Evolutionary conservation across 2,329 filamentous ascomycete species (phyloP).

Genomic region (Fusarium sp.): DNA sequence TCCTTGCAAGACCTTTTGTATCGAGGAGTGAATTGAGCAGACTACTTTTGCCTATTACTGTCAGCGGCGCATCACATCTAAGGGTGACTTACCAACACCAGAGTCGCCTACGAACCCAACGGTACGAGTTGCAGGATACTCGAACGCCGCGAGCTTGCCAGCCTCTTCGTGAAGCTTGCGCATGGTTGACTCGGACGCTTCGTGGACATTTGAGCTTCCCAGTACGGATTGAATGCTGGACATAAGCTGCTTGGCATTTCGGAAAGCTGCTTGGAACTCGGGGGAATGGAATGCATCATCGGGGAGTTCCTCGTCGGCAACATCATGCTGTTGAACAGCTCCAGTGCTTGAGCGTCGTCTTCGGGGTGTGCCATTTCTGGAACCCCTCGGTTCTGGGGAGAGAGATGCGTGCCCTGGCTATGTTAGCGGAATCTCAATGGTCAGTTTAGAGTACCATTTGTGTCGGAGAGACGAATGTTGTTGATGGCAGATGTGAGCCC

Average conservation of each 20-base stretch:
- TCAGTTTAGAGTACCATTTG: neutral
- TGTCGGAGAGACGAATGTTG: conserved; percentile 14
- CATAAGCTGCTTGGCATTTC: conserved; percentile 47
- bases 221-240: conserved; percentile 45
- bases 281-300: conserved; percentile 49
- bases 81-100: conserved; percentile 50
- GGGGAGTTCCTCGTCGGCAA: conserved; percentile 47
- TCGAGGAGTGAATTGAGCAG: conserved; percentile 60
- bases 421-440: neutral
- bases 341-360: conserved; percentile 20
- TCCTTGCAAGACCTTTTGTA: conserved; percentile 49
- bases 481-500: neutral
- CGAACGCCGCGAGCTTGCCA: conserved; percentile 47
- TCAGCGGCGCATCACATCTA: neutral
- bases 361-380: neutral
- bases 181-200: conserved; percentile 52
- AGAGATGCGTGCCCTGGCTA: neutral
- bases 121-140: conserved; percentile 50
- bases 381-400: conserved; percentile 3
- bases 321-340: conserved; percentile 24
- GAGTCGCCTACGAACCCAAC: conserved; percentile 61
- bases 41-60: conserved; percentile 55
- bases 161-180: conserved; percentile 47
- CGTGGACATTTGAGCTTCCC: conserved; percentile 47
- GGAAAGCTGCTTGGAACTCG: conserved; percentile 48